A percentile compares a stretch with the other conserved stretches of the same genome.
Evolutionary conservation across 495 filamentous ascomycete genomes (phyloP).

Genomic region (Xylaria cubensis): DNA sequence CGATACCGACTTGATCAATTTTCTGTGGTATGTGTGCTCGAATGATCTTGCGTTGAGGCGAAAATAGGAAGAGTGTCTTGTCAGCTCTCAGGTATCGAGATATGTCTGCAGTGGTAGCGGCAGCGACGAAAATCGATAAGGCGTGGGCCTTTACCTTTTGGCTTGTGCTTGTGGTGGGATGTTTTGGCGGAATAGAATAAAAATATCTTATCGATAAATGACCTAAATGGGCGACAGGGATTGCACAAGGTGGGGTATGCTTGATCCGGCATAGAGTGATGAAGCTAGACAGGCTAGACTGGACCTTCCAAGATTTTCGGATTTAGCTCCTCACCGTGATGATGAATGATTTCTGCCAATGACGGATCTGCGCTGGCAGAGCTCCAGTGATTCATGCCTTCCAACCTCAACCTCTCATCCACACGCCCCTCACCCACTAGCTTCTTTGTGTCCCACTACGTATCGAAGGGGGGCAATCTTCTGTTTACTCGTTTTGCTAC

Average conservation of each 20-base stretch:
- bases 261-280: background rate
- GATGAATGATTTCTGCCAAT: slow-evolving; percentile 22
- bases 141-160: background rate
- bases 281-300: slow-evolving; percentile 10
- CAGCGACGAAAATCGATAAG: slow-evolving; percentile 44
- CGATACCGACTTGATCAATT: background rate
- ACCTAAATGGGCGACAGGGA: background rate
- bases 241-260: background rate
- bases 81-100: background rate
- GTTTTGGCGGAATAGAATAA: background rate
- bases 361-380: slow-evolving; percentile 21
- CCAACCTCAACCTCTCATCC: background rate
- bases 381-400: slow-evolving; percentile 19
- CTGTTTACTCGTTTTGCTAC: background rate
- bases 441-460: background rate
- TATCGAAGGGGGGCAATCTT: background rate
- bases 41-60: slow-evolving; percentile 7
- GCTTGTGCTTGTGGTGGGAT: slow-evolving; percentile 27
- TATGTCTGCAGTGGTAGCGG: slow-evolving; percentile 27
- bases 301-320: too few species aligned
- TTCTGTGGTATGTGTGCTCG: background rate
- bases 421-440: background rate
- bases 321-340: background rate
- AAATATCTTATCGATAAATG: slow-evolving; percentile 28
- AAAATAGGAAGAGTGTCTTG: background rate